Evolutionary conservation across 495 filamentous ascomycete species (phyloP).

Genomic region (Poronia punctata): DNA sequence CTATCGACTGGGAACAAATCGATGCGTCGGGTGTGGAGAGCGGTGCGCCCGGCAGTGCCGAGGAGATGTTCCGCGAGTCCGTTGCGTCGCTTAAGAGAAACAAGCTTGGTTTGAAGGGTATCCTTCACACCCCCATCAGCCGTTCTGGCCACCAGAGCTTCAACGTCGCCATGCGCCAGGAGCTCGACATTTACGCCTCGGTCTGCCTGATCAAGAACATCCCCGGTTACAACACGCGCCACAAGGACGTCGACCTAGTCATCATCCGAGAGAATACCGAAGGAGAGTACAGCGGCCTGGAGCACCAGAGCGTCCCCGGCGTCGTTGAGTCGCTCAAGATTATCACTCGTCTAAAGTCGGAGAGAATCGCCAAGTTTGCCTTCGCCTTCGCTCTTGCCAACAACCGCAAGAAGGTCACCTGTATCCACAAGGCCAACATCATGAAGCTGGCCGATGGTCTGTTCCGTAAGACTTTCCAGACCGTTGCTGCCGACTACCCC

Average conservation of each 20-base stretch:
- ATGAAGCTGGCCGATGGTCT: slow-evolving; percentile 99
- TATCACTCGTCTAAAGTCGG: slow-evolving; percentile 96
- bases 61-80: slow-evolving; percentile 89
- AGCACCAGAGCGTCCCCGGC: slow-evolving; percentile 94
- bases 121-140: slow-evolving; percentile 93
- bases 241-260: slow-evolving; percentile 93
- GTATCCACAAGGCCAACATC: slow-evolving; percentile 99
- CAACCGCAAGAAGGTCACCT: slow-evolving; percentile 96
- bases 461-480: slow-evolving; percentile 94
- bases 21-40: slow-evolving; percentile 79
- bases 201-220: slow-evolving; percentile 99
- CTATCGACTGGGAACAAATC: slow-evolving; percentile 97
- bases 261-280: slow-evolving; percentile 99
- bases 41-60: slow-evolving; percentile 80
- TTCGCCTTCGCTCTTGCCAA: slow-evolving; percentile 97
- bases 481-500: slow-evolving; percentile 85
- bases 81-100: slow-evolving; percentile 93
- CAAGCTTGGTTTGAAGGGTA: slow-evolving; percentile 96
- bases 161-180: slow-evolving; percentile 97
- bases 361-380: slow-evolving; percentile 97
- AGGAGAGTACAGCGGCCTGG: slow-evolving; percentile 96
- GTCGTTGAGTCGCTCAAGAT: slow-evolving; percentile 99
- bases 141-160: slow-evolving; percentile 97
- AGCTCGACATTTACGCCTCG: slow-evolving; percentile 98
- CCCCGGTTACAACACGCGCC: slow-evolving; percentile 92